Evolutionary conservation across 345 rosid species (phyloP), one percentile per base, ranked within the genome.

Genomic region (Carallia pectinifolia): DNA sequence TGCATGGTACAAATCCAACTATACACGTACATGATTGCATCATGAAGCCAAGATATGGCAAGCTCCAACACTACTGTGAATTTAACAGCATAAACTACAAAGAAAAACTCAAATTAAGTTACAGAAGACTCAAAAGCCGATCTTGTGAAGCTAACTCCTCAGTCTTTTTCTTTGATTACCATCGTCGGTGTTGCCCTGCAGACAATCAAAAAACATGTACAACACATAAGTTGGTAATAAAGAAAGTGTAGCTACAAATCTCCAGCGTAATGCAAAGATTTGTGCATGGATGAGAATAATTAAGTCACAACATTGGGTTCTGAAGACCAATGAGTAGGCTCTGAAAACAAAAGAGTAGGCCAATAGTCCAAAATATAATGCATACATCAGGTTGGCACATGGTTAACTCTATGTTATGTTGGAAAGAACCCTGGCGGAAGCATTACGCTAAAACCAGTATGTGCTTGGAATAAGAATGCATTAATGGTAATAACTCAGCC

Each of bases 151-250:
- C 81, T 80, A 95, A 78, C 85, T 86, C 84, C 88, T 84, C 84
- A 87, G 64, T 73, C 84, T 73, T 77, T 87, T 92, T 76, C 89
- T 87, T 66, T 83, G 92, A 81, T 85, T 87, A 75, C 89, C 87
- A 78, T 85, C 93, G 73, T 91, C 92, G n/a, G 74, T 53, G 74
- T 72, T 75, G 67, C 84, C 97, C 99, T 92, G 96, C 81, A 84
- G 74, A 58, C 50, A 16, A 37, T 40, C 23, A 63, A 54, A 64
- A 33, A 63, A 31, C 23, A 52, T 52, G 6, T 30, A 8, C 5
- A 56, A 56, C 23, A 23, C 1, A 13, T 44, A 12, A 44, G 50
- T 44, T 44, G 17, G 50, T 44, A 44, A 44, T 44, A 44, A 44
- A 15, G 16, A 44, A 12, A 13, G 50, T 44, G 23, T 44, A 44